Evolutionary conservation across 2,329 filamentous ascomycete genomes (phyloP).

Genomic region (Tolypocladium capitatum): DNA sequence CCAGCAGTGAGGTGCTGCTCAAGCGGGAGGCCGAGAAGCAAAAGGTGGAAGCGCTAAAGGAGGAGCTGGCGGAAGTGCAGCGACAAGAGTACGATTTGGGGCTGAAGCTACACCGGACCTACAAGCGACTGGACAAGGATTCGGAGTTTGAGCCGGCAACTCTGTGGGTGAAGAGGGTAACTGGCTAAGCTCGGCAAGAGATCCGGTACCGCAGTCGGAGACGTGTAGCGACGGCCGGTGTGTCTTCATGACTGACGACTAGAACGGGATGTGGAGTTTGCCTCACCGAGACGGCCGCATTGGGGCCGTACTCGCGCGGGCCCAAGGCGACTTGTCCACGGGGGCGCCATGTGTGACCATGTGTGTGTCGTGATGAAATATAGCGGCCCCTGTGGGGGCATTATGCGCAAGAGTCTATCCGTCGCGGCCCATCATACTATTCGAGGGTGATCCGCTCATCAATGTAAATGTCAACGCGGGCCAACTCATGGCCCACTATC

Average conservation of each 20-base stretch:
- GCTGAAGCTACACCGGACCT: conserved; percentile 58
- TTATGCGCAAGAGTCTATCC: neutral
- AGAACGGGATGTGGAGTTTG: neutral
- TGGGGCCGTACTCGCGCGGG: neutral
- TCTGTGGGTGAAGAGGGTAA: conserved; percentile 69
- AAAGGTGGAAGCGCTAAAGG: conserved; percentile 52
- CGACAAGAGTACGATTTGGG: conserved; percentile 69
- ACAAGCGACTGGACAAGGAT: conserved; percentile 61
- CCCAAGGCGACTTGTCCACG: neutral
- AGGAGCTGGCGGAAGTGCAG: conserved; percentile 59
- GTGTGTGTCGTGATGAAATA: neutral
- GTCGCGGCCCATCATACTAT: neutral
- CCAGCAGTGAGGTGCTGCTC: conserved; percentile 47
- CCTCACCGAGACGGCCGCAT: neutral
- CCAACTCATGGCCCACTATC: too few relatives aligned
- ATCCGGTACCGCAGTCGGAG: neutral
- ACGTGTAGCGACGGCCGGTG: neutral
- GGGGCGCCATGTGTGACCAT: neutral
- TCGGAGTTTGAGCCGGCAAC: conserved; percentile 51
- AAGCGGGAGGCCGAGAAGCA: conserved; percentile 44
- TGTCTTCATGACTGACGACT: neutral
- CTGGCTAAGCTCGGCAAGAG: conserved; percentile 30
- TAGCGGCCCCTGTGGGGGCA: neutral
- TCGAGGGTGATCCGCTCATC: neutral
- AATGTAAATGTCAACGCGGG: neutral